A percentile compares a stretch with the other conserved stretches of the same genome.
phyloP scores from a whole-genome alignment of 306 rosid genomes.

The Macrotyloma uniflorum region DNA sequence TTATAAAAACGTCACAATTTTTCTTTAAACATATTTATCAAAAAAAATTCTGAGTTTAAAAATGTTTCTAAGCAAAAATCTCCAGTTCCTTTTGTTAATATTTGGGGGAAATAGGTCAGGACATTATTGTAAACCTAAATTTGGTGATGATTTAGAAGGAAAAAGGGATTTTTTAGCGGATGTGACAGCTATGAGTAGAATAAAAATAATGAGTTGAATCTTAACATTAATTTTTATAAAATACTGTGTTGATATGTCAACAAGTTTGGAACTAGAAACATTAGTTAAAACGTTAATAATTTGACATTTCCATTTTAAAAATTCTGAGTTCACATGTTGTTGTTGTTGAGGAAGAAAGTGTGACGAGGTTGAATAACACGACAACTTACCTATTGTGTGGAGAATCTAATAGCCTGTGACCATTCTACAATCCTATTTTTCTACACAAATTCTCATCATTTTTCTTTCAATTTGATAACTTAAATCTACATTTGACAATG shows the following conservation, averaged over 20 bases:
- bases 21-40: no score
- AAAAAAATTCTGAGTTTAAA: no score
- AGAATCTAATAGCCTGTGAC: conserved; percentile 30
- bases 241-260: background rate
- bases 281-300: conserved; percentile 8
- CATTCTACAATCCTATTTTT: background rate
- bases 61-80: no score
- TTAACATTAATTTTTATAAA: background rate
- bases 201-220: conserved; percentile 7
- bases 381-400: conserved; percentile 18
- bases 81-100: background rate
- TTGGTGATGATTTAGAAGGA: background rate
- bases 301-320: conserved; percentile 5
- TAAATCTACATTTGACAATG: no score
- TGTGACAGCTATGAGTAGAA: background rate
- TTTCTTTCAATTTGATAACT: no score
- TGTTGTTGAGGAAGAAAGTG: background rate
- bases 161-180: background rate
- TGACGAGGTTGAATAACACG: conserved; percentile 10
- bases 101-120: background rate
- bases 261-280: conserved; percentile 5
- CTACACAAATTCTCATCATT: no score
- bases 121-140: background rate
- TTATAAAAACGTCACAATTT: no score
- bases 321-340: background rate